Conservation (phyloP, 2,329 filamentous ascomycete species). For the Chlorencoelia australis region DNA sequence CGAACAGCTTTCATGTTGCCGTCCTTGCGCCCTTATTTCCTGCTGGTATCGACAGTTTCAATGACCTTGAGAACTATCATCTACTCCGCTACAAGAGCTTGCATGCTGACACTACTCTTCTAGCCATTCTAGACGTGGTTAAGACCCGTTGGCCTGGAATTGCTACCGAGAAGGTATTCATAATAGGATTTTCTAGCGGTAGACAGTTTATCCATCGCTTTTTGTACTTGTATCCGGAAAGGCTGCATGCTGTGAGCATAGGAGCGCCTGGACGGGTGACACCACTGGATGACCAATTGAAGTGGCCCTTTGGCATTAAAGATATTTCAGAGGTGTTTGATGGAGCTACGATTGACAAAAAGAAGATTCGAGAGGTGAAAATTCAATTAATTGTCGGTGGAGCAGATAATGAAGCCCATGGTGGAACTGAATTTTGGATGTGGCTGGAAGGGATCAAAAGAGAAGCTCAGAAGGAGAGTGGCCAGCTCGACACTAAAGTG, state of each 20-base stretch:
- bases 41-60: slow-evolving; percentile 22
- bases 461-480: neutral
- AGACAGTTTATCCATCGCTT: slow-evolving; percentile 28
- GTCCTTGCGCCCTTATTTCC: slow-evolving; percentile 27
- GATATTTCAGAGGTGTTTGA: slow-evolving; percentile 15
- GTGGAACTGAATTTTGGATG: neutral
- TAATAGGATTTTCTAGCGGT: slow-evolving; percentile 27
- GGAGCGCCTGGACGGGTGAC: slow-evolving; percentile 26
- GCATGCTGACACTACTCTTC: slow-evolving; percentile 19
- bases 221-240: slow-evolving; percentile 26
- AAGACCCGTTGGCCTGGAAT: slow-evolving; percentile 23
- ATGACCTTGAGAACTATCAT: slow-evolving; percentile 26
- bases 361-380: slow-evolving; percentile 8
- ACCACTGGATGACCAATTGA: slow-evolving; percentile 15
- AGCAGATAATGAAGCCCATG: slow-evolving; percentile 12
- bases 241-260: slow-evolving; percentile 22
- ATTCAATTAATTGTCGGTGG: slow-evolving; percentile 21
- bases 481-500: neutral
- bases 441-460: neutral
- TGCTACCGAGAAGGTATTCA: slow-evolving; percentile 20
- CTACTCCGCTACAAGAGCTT: slow-evolving; percentile 16
- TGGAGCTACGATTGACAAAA: slow-evolving; percentile 4
- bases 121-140: slow-evolving; percentile 27
- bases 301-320: slow-evolving; percentile 18
- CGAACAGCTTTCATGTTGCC: slow-evolving; percentile 21